Evolutionary conservation across 495 filamentous ascomycete species (phyloP).

Genomic region (Penicillium subrubescens): DNA sequence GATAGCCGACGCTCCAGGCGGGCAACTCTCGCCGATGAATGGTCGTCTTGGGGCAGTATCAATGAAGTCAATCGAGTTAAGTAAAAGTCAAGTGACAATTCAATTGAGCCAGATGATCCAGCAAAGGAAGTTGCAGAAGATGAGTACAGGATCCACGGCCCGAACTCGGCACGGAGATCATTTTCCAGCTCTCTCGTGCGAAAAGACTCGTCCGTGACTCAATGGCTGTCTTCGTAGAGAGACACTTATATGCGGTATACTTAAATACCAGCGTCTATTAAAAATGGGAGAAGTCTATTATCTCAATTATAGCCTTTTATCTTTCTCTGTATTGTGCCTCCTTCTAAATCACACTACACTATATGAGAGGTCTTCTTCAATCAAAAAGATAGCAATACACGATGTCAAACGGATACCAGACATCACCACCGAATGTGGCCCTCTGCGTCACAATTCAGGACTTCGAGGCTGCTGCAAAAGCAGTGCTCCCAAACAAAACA

Average conservation of each 20-base stretch:
- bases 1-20: neutral
- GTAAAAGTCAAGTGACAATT: neutral
- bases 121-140: neutral
- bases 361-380: too few relatives aligned
- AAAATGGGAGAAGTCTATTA: too few relatives aligned
- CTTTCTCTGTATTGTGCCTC: too few relatives aligned
- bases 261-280: neutral
- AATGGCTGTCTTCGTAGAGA: neutral
- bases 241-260: neutral
- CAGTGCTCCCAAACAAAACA: slow-evolving; percentile 20
- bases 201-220: neutral
- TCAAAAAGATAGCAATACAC: too few relatives aligned
- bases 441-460: neutral
- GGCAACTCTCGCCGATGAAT: neutral
- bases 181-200: neutral
- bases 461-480: neutral
- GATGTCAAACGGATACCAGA: neutral
- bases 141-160: neutral
- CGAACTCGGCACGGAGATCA: neutral
- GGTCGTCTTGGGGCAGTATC: neutral
- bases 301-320: too few relatives aligned
- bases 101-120: neutral
- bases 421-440: neutral
- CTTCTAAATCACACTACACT: too few relatives aligned
- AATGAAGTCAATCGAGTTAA: neutral